phyloP scores from a whole-genome alignment of 2,329 filamentous ascomycete species.

The Aureobasidium sp. region DNA sequence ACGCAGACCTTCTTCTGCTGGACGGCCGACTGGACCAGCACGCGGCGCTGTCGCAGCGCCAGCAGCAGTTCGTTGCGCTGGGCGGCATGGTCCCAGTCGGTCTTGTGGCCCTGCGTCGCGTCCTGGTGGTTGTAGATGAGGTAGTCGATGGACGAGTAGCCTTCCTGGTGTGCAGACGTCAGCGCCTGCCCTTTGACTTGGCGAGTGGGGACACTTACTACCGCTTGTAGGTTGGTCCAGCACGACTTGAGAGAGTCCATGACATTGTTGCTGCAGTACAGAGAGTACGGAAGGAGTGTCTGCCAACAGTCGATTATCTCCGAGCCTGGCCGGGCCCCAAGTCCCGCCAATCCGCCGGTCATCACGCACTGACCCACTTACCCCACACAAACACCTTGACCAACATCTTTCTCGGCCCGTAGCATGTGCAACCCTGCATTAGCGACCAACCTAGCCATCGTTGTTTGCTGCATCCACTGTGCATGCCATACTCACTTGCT shows the following conservation, averaged over 20 bases:
- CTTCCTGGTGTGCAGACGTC: not conserved
- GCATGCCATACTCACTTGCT: not conserved
- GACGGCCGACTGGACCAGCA: constrained; percentile 3
- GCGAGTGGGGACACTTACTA: constrained; percentile 5
- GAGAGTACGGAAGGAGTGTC: too few relatives aligned
- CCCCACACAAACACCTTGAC: not conserved
- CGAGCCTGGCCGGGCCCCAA: not conserved
- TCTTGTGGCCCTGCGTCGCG: not conserved
- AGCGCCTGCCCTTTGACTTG: not conserved
- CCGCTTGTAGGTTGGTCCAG: constrained; percentile 25
- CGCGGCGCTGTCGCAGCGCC: not conserved
- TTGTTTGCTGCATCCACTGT: not conserved
- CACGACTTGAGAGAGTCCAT: constrained; percentile 29
- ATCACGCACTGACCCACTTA: not conserved
- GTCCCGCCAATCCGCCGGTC: not conserved
- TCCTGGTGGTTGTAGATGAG: constrained; percentile 9
- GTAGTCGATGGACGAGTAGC: constrained; percentile 13
- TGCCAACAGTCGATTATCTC: too few relatives aligned
- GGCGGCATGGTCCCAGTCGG: not conserved
- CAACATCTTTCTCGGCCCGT: not conserved
- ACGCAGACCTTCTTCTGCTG: constrained; percentile 12
- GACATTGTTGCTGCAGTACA: constrained; percentile 7
- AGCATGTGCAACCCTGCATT: not conserved
- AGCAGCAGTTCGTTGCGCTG: not conserved
- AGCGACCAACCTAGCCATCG: not conserved